phyloP scores from a whole-genome alignment of 495 filamentous ascomycete species.

The Ramalina intermedia region DNA sequence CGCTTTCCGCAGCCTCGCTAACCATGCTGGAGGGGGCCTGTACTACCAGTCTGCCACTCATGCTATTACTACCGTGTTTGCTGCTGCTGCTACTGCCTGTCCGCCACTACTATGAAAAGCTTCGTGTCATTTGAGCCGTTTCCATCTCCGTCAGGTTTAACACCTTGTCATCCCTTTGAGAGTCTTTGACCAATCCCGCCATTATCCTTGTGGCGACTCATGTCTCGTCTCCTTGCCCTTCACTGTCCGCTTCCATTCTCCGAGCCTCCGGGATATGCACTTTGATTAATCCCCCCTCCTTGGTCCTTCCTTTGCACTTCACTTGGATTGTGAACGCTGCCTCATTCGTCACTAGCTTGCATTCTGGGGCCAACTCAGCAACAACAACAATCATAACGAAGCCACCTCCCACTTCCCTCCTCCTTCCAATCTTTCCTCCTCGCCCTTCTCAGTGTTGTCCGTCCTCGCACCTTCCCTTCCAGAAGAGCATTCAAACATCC shows the following conservation, averaged over 20 bases:
- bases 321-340: conserved; percentile 4
- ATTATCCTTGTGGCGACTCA: conserved; percentile 2
- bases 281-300: conserved; percentile 8
- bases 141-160: conserved; percentile 2
- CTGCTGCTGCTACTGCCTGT: too few relatives aligned
- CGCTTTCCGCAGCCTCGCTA: too few relatives aligned
- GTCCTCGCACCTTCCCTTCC: not conserved
- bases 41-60: too few relatives aligned
- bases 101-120: too few relatives aligned
- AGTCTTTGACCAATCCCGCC: conserved; percentile 3
- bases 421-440: conserved; percentile 2
- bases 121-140: not conserved
- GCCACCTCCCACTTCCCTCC: not conserved
- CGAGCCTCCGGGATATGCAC: conserved; percentile 9
- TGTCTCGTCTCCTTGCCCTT: conserved; percentile 6
- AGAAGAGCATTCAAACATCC: not conserved
- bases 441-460: conserved; percentile 1
- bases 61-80: too few relatives aligned
- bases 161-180: conserved; percentile 10
- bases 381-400: conserved; percentile 1
- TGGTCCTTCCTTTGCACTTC: not conserved
- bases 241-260: conserved; percentile 8
- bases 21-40: too few relatives aligned
- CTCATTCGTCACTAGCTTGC: conserved; percentile 14
- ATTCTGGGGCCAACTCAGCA: conserved; percentile 8